Percentiles rank a stretch among this genome's conserved stretches.
phyloP scores from a whole-genome alignment of 495 filamentous ascomycete genomes.

The Trichodelitschia bisporula region DNA sequence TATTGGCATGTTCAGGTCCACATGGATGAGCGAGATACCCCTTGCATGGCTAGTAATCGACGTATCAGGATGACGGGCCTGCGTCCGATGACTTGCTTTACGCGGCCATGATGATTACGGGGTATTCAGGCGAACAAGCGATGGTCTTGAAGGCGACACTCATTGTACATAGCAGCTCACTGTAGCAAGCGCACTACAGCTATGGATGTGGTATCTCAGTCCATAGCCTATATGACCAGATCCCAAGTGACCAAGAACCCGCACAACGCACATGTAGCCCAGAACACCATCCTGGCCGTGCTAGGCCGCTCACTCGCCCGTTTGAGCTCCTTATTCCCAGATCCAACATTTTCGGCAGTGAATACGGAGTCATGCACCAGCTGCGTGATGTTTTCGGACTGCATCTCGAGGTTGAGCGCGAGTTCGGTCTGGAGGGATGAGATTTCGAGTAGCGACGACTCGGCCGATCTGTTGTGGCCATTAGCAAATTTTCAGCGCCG shows the following conservation, averaged over 20 bases:
- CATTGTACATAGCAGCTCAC: no score
- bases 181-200: no score
- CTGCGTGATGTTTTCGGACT: conserved; percentile 69
- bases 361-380: conserved; percentile 62
- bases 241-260: conserved; percentile 78
- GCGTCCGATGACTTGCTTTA: no score
- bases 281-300: conserved; percentile 75
- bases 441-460: conserved; percentile 80
- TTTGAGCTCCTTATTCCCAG: conserved; percentile 79
- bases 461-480: conserved; percentile 37
- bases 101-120: no score
- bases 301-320: conserved; percentile 56
- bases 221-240: conserved; percentile 63
- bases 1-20: no score
- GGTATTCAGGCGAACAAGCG: no score
- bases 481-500: conserved; percentile 1
- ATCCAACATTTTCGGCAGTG: conserved; percentile 64
- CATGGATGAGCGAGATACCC: no score
- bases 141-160: no score
- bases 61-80: no score
- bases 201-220: no score
- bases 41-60: no score
- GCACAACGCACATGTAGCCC: conserved; percentile 60
- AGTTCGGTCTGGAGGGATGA: conserved; percentile 77
- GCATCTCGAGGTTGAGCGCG: conserved; percentile 56